A percentile compares a stretch with the other conserved stretches of the same genome.
Evolutionary conservation across 306 rosid species (phyloP).

Genomic region (Fragaria vesca): DNA sequence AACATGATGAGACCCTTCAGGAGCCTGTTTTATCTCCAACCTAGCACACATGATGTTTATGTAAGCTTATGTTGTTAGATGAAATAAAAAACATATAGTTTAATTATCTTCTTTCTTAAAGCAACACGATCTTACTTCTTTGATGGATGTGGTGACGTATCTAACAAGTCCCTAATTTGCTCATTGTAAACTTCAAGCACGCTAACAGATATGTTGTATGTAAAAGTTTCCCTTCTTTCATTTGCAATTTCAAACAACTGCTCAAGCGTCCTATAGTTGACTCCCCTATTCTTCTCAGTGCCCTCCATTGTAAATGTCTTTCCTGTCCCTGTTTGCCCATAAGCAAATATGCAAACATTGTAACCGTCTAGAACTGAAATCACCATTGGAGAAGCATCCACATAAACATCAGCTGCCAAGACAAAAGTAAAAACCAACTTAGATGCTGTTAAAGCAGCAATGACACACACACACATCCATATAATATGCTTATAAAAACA

Average conservation of each 20-base stretch:
- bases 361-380: constrained; percentile 78
- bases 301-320: constrained; percentile 97
- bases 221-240: constrained; percentile 64
- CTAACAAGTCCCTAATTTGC: constrained; percentile 83
- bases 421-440: constrained; percentile 24
- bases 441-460: background rate
- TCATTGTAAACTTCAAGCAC: constrained; percentile 93
- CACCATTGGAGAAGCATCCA: constrained; percentile 84
- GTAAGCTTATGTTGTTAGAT: background rate
- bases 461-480: background rate
- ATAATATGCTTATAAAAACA: background rate
- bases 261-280: constrained; percentile 81
- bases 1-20: constrained; percentile 76
- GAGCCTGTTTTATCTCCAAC: constrained; percentile 82
- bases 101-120: background rate
- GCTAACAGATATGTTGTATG: constrained; percentile 67
- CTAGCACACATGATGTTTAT: constrained; percentile 27
- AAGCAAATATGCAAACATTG: constrained; percentile 90
- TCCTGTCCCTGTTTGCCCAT: constrained; percentile 93
- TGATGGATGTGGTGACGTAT: constrained; percentile 46
- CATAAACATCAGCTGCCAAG: constrained; percentile 71
- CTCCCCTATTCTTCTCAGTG: constrained; percentile 74
- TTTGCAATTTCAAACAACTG: constrained; percentile 61
- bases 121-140: constrained; percentile 51
- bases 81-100: background rate